Evolutionary conservation across 306 rosid species (phyloP).

Genomic region (Vigna mungo): DNA sequence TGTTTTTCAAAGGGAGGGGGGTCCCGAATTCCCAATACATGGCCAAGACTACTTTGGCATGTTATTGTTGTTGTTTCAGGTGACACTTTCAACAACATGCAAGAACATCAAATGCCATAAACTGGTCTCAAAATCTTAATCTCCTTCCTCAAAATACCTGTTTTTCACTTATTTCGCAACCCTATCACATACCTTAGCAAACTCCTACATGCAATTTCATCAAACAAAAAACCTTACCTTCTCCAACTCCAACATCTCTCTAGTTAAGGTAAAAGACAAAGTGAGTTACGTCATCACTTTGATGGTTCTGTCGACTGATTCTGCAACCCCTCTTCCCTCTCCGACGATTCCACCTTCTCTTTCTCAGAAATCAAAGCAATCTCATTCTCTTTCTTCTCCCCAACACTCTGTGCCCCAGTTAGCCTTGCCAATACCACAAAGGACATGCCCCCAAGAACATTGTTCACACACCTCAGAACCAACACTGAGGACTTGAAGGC

Average conservation of each 20-base stretch:
- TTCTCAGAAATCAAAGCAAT: conserved; percentile 45
- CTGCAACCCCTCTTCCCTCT: conserved; percentile 52
- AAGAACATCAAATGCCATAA: conserved; percentile 35
- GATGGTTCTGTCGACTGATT: conserved; percentile 64
- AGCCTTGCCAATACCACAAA: conserved; percentile 85
- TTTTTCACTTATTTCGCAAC: conserved; percentile 30
- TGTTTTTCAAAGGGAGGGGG: not conserved
- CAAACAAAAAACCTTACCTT: conserved; percentile 32
- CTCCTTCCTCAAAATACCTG: conserved; percentile 9
- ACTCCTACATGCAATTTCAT: conserved; percentile 33
- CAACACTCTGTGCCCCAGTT: conserved; percentile 81
- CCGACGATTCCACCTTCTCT: conserved; percentile 55
- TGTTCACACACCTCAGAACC: conserved; percentile 78
- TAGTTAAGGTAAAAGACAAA: conserved; percentile 28
- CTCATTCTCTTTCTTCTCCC: conserved; percentile 23
- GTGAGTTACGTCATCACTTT: conserved; percentile 54
- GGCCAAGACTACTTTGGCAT: conserved; percentile 38
- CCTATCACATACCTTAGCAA: conserved; percentile 25
- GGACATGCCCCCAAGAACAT: conserved; percentile 87
- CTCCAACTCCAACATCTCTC: conserved; percentile 24
- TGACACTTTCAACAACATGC: conserved; percentile 30
- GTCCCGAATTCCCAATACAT: conserved; percentile 1
- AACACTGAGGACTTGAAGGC: conserved; percentile 86
- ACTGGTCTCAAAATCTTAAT: conserved; percentile 21
- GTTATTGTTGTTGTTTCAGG: conserved; percentile 41